Conservation (phyloP, 805 yeast species). For the Candida boleticola region DNA sequence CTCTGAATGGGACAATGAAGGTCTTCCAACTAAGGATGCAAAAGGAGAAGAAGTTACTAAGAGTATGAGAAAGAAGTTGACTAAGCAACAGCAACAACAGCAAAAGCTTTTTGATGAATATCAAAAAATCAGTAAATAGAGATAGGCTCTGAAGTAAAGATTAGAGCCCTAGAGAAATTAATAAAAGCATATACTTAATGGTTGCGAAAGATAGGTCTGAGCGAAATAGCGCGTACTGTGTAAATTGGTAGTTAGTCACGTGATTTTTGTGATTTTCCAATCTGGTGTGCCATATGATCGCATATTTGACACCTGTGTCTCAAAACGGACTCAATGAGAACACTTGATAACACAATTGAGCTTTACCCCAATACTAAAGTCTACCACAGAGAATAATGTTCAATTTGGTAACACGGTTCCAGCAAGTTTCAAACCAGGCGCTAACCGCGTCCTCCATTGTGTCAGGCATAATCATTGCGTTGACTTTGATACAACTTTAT, state of each 20-base stretch:
- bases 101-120: slow-evolving; percentile 78
- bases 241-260: too few species aligned
- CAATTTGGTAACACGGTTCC: slow-evolving; percentile 37
- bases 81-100: slow-evolving; percentile 76
- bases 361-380: too few species aligned
- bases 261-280: too few species aligned
- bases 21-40: slow-evolving; percentile 73
- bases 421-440: slow-evolving; percentile 52
- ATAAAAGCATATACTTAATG: too few species aligned
- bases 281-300: too few species aligned
- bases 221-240: too few species aligned
- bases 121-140: slow-evolving; percentile 16
- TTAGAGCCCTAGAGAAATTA: too few species aligned
- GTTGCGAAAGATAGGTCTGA: too few species aligned
- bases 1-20: slow-evolving; percentile 79
- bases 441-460: slow-evolving; percentile 50
- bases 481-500: slow-evolving; percentile 51
- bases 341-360: too few species aligned
- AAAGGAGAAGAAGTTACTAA: slow-evolving; percentile 84
- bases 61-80: slow-evolving; percentile 79
- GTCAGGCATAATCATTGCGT: slow-evolving; percentile 44
- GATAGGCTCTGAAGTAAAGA: background rate
- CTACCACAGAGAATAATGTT: too few species aligned
- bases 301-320: too few species aligned
- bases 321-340: too few species aligned